phyloP scores from a whole-genome alignment of 331 rosid species.

The Pyracantha coccinea region DNA sequence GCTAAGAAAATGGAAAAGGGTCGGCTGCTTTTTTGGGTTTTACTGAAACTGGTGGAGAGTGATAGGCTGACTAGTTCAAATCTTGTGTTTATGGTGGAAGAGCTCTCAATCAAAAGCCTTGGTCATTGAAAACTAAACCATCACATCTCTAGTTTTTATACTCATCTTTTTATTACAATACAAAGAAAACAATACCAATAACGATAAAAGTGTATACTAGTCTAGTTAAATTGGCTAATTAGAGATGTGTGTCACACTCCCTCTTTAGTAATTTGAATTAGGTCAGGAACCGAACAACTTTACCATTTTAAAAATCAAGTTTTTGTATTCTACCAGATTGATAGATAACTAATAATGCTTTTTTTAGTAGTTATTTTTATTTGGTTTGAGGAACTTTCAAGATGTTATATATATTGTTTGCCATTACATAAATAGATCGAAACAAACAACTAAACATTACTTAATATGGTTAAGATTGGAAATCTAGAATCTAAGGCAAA shows the following conservation, averaged over 20 bases:
- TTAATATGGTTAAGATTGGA: not conserved
- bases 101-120: not conserved
- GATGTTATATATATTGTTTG: no score
- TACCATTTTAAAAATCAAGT: not conserved
- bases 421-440: not conserved
- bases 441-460: not conserved
- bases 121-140: not conserved
- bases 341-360: no score
- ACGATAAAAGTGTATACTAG: fast-evolving
- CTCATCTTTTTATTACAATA: not conserved
- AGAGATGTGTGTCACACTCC: no score
- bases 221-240: no score
- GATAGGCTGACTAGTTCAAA: not conserved
- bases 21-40: not conserved
- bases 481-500: not conserved
- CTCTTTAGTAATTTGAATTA: not conserved
- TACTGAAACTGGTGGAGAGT: not conserved
- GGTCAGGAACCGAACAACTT: not conserved
- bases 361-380: not conserved
- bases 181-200: not conserved
- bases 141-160: not conserved
- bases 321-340: no score
- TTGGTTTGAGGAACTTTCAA: not conserved
- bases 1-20: not conserved
- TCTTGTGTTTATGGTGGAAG: not conserved